Base-by-base conservation (phyloP, 768 basidiomycete genomes). In the Boletus eberwhitei region DNA sequence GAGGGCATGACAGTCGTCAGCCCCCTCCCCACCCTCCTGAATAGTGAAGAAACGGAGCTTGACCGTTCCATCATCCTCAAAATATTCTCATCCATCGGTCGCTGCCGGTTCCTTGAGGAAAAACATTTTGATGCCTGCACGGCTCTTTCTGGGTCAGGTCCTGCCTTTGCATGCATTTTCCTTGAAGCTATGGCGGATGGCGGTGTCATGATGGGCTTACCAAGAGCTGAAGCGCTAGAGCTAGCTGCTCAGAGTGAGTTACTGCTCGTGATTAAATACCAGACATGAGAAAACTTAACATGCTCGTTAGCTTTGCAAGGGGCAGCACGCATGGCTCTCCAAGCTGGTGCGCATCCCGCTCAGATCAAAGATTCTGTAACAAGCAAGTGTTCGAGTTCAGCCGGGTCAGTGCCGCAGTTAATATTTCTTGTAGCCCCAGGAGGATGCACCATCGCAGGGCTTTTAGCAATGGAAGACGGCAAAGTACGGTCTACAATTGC, bases 171-270 rank as follows among this genome's bases (percentile, higher is more conserved):
- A 1, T 94, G 93, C 61, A 86, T 98, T 46, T 93, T 98, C 64
- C 79, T 99, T 59, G 97, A 99, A 71, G 96, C 97, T 0, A 97
- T 99, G 94, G 88, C 93, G 1, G 97, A 98, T 70, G 97, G 97
- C 26, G 97, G 94, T 41, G 97, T 98, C 43, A 98, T 99, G 96
- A 98, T 98, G 97, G 97, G 97, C 31, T 74, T 99, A 48, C 97
- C 97, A 4, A 79, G 97, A 57, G 83, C 85, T 2, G 97, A 98
- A 71, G 94, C 97, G 5, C 73, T 98, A 40, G 97, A 99, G 69
- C 75, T 99, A 48, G 96, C 97, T 46, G 85, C 96, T 42, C 97
- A 99, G 74, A 93, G 96, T 97, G 67, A 64, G 85, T 73, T 16
- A 21, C 19, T 34, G 14, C 31, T 41, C 29, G 11, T 35, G 32